phyloP scores from a whole-genome alignment of 2,329 filamentous ascomycete genomes.

The Trichophyton benhamiae region DNA sequence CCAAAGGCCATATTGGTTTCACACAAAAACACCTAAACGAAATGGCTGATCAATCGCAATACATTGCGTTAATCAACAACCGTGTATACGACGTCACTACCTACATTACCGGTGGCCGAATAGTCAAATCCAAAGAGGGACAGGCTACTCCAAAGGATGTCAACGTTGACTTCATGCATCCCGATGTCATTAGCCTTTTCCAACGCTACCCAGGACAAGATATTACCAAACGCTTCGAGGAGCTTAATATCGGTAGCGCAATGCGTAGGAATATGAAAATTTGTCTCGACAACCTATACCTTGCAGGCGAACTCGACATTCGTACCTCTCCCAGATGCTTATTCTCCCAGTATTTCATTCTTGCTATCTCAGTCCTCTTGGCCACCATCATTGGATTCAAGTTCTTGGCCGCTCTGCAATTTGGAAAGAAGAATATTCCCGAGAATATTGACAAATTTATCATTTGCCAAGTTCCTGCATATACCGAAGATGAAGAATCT shows the following conservation, averaged over 20 bases:
- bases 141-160: conserved; percentile 36
- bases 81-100: conserved; percentile 81
- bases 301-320: conserved; percentile 82
- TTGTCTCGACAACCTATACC: conserved; percentile 94
- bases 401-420: conserved; percentile 91
- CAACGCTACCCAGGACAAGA: conserved; percentile 62
- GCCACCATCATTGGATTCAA: conserved; percentile 83
- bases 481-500: conserved; percentile 97
- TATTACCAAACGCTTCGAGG: conserved; percentile 70
- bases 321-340: conserved; percentile 72
- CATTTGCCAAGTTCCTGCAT: conserved; percentile 93
- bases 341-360: conserved; percentile 79
- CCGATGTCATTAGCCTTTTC: conserved; percentile 63
- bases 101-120: conserved; percentile 65
- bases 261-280: conserved; percentile 50
- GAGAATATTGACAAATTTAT: conserved; percentile 98
- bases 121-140: conserved; percentile 46
- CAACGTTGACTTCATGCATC: conserved; percentile 69
- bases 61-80: conserved; percentile 65
- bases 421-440: conserved; percentile 77
- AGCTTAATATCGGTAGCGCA: conserved; percentile 44
- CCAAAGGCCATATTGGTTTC: conserved; percentile 80
- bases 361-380: conserved; percentile 71
- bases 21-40: conserved; percentile 60
- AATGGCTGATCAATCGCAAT: conserved; percentile 46